Evolutionary conservation across 257 asterid genomes (phyloP), one percentile per base, ranked within the genome.

Genomic region (Dorcoceras hygrometricum): DNA sequence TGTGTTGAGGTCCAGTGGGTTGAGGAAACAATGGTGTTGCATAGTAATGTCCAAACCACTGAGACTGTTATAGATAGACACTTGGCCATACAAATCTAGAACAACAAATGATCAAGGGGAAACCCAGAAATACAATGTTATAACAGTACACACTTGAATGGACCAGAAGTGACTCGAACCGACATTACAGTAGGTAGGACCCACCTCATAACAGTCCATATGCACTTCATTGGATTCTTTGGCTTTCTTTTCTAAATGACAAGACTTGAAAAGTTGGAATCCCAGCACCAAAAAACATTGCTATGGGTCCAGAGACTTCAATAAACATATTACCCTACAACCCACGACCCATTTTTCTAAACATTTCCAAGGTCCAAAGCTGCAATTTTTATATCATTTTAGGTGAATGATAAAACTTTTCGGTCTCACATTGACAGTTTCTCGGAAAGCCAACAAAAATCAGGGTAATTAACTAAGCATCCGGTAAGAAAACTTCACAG

Each of bases 161-260:
- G 51, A 39, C 19, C 11, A 16, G 48, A 36, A 36, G 4, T 11
- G 48, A 36, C 18, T 39, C n/a, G 4, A 39, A 39, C 51, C 5
- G 14, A 14, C 51, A 39, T 12, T 3, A 11, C 46, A 34, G 46
- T 1, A 3, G 51, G n/a, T 39, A 1, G 80, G 79, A 24, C 76
- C 79, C 48, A 27, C 76, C 69, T 56, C 59, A 55, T 57, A 59
- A 9, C 18, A 31, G 27, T 43, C 76, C 73, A 73, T 27, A 64
- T 64, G 25, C 70, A 74, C 73, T 73, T 71, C 78, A 67, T 73
- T 36, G 78, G 73, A 71, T 73, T 68, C 71, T 75, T 20, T 24
- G 10, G 22, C 56, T 73, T 5, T 32, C 28, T 8, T 31, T 4
- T 3, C 4, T 12, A 11, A 8, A 39, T 14, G 23, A 20, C 28